Evolutionary conservation across 768 basidiomycete species (phyloP).

Genomic region (Tulasnella sp.): DNA sequence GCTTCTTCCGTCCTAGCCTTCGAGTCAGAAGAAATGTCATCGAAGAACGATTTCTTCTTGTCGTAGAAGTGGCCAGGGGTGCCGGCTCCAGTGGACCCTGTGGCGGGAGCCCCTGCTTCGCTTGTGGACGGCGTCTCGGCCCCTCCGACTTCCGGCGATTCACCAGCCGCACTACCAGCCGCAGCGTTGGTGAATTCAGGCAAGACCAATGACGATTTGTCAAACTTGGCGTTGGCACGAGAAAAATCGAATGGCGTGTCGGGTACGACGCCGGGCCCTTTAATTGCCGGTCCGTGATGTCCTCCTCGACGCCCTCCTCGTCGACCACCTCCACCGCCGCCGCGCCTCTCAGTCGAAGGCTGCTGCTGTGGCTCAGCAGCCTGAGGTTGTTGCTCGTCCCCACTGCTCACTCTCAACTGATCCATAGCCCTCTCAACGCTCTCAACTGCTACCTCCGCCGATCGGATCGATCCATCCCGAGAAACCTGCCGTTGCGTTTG

Average conservation of each 20-base stretch:
- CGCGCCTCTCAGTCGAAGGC: slow-evolving; percentile 8
- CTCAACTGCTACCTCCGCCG: slow-evolving; percentile 27
- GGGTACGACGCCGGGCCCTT: slow-evolving; percentile 49
- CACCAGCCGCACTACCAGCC: slow-evolving; percentile 30
- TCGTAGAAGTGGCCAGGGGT: slow-evolving; percentile 26
- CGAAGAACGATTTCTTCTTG: slow-evolving; percentile 67
- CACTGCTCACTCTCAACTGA: slow-evolving; percentile 39
- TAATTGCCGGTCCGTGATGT: slow-evolving; percentile 28
- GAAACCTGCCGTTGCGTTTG: slow-evolving; percentile 25
- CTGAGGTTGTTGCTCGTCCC: neutral
- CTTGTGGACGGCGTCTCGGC: neutral
- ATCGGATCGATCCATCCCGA: slow-evolving; percentile 8
- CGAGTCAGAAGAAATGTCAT: slow-evolving; percentile 45
- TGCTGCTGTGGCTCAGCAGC: neutral
- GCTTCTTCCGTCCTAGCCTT: slow-evolving; percentile 25
- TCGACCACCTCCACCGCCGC: slow-evolving; percentile 34
- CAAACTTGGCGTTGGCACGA: slow-evolving; percentile 68
- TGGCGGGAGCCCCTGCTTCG: neutral
- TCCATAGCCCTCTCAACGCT: slow-evolving; percentile 50
- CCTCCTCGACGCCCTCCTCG: slow-evolving; percentile 36
- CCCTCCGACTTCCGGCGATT: slow-evolving; percentile 1
- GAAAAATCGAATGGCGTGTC: slow-evolving; percentile 76
- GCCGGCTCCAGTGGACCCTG: slow-evolving; percentile 24
- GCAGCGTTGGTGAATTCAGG: slow-evolving; percentile 30
- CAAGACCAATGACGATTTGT: slow-evolving; percentile 53